phyloP scores from a whole-genome alignment of 352 stramenopile genomes.

The Pythium vanterpoolii region DNA sequence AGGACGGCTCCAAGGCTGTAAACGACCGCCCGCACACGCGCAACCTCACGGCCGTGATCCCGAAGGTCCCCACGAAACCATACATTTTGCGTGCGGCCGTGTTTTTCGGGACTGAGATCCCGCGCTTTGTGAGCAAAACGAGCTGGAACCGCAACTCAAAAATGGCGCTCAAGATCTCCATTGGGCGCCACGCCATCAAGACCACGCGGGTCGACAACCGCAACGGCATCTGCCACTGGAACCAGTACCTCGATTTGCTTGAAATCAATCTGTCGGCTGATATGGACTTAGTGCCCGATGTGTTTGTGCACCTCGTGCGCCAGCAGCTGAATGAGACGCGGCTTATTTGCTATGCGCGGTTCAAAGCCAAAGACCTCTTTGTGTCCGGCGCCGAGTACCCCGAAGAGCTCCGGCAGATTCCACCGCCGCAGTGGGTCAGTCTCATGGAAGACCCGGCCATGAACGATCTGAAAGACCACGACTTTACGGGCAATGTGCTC shows the following conservation, averaged over 20 bases:
- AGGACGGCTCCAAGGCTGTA: conserved; percentile 62
- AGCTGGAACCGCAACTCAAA: conserved; percentile 66
- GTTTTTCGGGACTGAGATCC: conserved; percentile 82
- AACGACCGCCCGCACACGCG: conserved; percentile 65
- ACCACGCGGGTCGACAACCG: conserved; percentile 58
- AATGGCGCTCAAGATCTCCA: conserved; percentile 74
- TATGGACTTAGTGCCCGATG: conserved; percentile 72
- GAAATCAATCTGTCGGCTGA: conserved; percentile 58
- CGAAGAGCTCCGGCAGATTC: conserved; percentile 32
- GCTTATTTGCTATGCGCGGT: conserved; percentile 80
- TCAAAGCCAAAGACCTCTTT: conserved; percentile 70
- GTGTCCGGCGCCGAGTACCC: conserved; percentile 25
- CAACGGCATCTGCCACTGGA: conserved; percentile 72
- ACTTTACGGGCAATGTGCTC: conserved; percentile 82
- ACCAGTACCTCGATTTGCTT: conserved; percentile 67
- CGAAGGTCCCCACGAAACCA: conserved; percentile 31
- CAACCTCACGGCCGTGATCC: conserved; percentile 43
- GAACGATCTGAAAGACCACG: conserved; percentile 73
- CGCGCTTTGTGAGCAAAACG: conserved; percentile 62
- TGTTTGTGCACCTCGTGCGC: conserved; percentile 74
- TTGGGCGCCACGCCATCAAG: conserved; percentile 54
- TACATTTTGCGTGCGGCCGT: conserved; percentile 65
- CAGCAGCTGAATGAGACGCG: conserved; percentile 53
- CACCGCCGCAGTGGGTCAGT: conserved; percentile 60
- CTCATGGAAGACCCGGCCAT: conserved; percentile 77